Base-by-base conservation (phyloP, 1,284 basidiomycete species). In the Stereum hirsutum region DNA sequence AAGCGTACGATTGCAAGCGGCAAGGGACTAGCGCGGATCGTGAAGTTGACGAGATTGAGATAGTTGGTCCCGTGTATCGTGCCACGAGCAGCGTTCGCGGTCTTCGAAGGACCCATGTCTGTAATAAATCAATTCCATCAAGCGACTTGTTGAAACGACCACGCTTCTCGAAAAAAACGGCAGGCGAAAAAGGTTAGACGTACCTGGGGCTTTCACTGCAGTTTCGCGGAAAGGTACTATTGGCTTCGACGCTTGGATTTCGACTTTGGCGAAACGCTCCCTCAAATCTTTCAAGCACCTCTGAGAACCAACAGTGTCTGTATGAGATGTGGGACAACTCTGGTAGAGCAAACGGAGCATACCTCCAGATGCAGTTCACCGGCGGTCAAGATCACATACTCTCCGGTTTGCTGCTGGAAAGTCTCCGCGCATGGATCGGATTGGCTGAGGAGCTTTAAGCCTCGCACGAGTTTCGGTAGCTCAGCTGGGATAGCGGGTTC, bases 221-320 rank as follows among this genome's bases (percentile, higher is more conserved):
- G 95, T 98, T 64, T 99, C 96, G 37, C 96, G 76, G 70, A 98
- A 99, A 1, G 96, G 95, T 4, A 99, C 96, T 42, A 99, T 95
- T 0, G 95, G 94, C 53, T 93, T 83, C 1, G 93, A 97, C 6
- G 87, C 82, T 53, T 95, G 90, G 39, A 99, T 93, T 42, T 90
- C 87, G 41, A 96, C 83, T 48, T 82, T 81, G 0, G 96, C 95
- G 59, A 99, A 99, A 19, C 95, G 74, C 62, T 99, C 96, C 19
- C 89, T 78, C 15, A 99, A 69, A 61, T 99, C 96, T 62, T 92
- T 94, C 41, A 99, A 63, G 57, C 96, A 99, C 51, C 96, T 79
- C 89, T 95, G 57, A 15, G 43, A 15, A 26, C 11, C 41, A 23
- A 19, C 11, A 40, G n/a, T n/a, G n/a, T n/a, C n/a, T n/a, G n/a